Evolutionary conservation across 2,329 filamentous ascomycete genomes (phyloP).

Genomic region (Xylariales sp.): DNA sequence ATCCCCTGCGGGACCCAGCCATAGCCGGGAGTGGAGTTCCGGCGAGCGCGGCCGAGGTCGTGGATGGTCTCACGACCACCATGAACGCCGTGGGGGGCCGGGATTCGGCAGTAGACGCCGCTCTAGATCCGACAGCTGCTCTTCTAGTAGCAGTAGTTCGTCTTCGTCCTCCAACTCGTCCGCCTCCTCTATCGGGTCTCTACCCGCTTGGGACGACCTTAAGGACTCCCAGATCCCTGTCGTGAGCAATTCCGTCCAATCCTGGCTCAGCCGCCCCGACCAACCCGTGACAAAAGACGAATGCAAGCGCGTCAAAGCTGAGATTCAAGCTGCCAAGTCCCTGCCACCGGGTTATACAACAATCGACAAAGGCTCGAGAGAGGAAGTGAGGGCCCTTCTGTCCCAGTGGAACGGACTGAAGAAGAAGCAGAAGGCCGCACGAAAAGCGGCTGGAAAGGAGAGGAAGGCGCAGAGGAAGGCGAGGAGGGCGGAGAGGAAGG

Average conservation of each 20-base stretch:
- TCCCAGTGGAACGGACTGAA: slow-evolving; percentile 39
- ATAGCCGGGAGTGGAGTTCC: background rate
- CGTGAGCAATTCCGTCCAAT: slow-evolving; percentile 37
- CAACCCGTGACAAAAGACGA: slow-evolving; percentile 42
- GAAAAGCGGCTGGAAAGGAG: slow-evolving; percentile 29
- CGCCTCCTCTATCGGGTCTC: slow-evolving; percentile 42
- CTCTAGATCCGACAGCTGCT: slow-evolving; percentile 31
- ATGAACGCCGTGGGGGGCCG: background rate
- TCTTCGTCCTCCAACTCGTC: slow-evolving; percentile 35
- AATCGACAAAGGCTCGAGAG: slow-evolving; percentile 9
- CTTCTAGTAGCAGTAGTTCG: slow-evolving; percentile 32
- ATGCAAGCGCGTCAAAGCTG: slow-evolving; percentile 35
- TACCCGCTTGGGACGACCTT: slow-evolving; percentile 50
- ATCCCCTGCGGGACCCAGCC: background rate
- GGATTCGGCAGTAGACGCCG: background rate
- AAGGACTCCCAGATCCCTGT: slow-evolving; percentile 43
- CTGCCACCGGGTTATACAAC: slow-evolving; percentile 5
- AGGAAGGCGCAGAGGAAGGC: slow-evolving; percentile 17
- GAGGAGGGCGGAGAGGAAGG: slow-evolving; percentile 14
- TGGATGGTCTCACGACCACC: background rate
- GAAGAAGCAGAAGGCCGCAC: slow-evolving; percentile 27
- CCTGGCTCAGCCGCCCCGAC: slow-evolving; percentile 47
- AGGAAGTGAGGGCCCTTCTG: slow-evolving; percentile 41
- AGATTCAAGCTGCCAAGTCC: slow-evolving; percentile 37
- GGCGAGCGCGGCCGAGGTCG: background rate